Evolutionary conservation across 352 stramenopile genomes (phyloP).

Genomic region (Phytophthora citricola): DNA sequence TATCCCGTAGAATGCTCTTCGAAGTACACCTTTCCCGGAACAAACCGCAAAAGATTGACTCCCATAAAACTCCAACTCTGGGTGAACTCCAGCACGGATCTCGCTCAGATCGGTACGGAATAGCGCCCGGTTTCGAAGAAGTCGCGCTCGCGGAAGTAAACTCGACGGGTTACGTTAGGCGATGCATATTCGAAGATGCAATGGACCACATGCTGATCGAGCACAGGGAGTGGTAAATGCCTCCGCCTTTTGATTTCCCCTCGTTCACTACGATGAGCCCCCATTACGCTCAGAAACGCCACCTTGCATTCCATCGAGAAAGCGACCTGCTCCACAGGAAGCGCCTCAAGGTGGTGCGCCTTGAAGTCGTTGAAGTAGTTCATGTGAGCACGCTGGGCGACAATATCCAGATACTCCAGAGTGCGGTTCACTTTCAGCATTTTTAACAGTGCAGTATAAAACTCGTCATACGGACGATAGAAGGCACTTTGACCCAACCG

Average conservation of each 20-base stretch:
- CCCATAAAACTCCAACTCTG: too few relatives aligned
- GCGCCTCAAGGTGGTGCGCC: slow-evolving; percentile 23
- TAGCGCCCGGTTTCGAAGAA: slow-evolving; percentile 25
- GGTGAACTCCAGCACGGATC: too few relatives aligned
- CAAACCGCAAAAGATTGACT: too few relatives aligned
- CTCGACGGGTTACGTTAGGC: slow-evolving; percentile 18
- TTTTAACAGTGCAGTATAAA: slow-evolving; percentile 14
- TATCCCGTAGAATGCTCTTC: too few relatives aligned
- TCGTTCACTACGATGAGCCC: background rate
- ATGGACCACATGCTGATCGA: slow-evolving; percentile 28
- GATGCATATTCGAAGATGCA: slow-evolving; percentile 33
- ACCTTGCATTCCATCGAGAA: slow-evolving; percentile 21
- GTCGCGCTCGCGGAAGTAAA: slow-evolving; percentile 33
- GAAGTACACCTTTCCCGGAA: too few relatives aligned
- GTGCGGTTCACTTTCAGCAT: slow-evolving; percentile 29
- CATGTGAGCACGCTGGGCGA: slow-evolving; percentile 18
- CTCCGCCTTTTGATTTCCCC: slow-evolving; percentile 25
- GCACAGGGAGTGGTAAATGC: slow-evolving; percentile 5
- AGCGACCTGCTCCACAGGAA: slow-evolving; percentile 8
- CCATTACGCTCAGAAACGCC: slow-evolving; percentile 35
- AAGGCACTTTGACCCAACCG: slow-evolving; percentile 14
- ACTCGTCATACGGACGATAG: slow-evolving; percentile 10
- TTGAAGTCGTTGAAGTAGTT: slow-evolving; percentile 28
- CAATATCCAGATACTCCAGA: slow-evolving; percentile 33
- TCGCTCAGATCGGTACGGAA: slow-evolving; percentile 28